Percentiles rank a stretch among this genome's conserved stretches.
These are phyloP conservation scores for Cystofilobasidium ferigula DNA, from an alignment of 768 basidiomycete species.

Conservation along the genomic window DNA sequence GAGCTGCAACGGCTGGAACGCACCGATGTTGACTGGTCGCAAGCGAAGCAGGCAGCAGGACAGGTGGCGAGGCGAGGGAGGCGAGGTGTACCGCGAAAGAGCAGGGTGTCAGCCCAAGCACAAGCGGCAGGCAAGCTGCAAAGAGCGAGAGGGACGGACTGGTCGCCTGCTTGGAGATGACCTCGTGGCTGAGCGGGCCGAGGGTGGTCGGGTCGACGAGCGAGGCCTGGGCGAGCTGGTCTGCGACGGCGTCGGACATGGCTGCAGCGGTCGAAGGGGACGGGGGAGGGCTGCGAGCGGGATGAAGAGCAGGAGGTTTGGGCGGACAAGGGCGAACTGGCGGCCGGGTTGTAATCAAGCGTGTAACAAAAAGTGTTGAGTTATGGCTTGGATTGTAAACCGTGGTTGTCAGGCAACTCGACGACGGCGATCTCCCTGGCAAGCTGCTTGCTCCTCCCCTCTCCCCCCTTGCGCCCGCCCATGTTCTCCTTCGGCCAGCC, in stretches of 20 bases:
- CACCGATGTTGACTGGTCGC: slow-evolving; percentile 24
- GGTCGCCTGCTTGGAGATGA: slow-evolving; percentile 63
- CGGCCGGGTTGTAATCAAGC: no score
- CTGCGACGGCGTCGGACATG: slow-evolving; percentile 19
- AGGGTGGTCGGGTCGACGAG: slow-evolving; percentile 23
- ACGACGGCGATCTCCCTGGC: no score
- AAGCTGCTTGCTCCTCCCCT: no score
- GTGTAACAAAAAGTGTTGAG: no score
- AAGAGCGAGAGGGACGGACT: slow-evolving; percentile 29
- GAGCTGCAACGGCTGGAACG: no score
- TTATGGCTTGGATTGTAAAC: no score
- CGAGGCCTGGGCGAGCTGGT: slow-evolving; percentile 5
- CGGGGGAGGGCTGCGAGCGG: not conserved
- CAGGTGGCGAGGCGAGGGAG: no score
- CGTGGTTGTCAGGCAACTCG: no score
- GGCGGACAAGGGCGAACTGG: not conserved
- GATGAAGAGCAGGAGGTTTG: not conserved
- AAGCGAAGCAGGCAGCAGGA: no score
- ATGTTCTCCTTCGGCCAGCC: not conserved
- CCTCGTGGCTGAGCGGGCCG: slow-evolving; percentile 35
- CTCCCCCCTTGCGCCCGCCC: no score
- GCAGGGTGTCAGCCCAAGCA: not conserved
- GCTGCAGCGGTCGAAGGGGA: not conserved
- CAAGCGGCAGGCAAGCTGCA: not conserved
- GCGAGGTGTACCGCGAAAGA: no score